Evolutionary conservation across 495 filamentous ascomycete species (phyloP).

Genomic region (Aspergillus conjunctus): DNA sequence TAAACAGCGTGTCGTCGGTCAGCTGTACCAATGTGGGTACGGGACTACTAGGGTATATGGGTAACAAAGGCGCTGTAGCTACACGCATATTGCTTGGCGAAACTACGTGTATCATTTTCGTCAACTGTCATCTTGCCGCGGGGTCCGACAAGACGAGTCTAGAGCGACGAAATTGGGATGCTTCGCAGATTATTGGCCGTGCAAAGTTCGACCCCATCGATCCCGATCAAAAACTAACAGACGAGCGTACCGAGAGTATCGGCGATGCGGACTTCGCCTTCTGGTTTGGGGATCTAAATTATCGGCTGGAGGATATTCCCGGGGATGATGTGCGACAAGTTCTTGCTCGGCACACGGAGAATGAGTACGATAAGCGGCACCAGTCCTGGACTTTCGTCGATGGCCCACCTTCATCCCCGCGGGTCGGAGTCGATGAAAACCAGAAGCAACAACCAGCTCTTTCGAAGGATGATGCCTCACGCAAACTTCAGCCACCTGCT

Average conservation of each 20-base stretch:
- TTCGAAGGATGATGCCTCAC: conserved; percentile 3
- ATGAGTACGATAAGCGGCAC: conserved; percentile 64
- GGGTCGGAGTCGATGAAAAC: conserved; percentile 16
- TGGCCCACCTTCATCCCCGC: conserved; percentile 16
- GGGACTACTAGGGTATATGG: conserved; percentile 86
- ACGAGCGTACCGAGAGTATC: conserved; percentile 63
- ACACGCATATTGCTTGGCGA: conserved; percentile 86
- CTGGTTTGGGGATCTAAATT: conserved; percentile 98
- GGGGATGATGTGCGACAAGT: conserved; percentile 87
- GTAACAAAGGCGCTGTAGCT: conserved; percentile 90
- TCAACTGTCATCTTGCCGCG: conserved; percentile 89
- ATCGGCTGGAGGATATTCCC: conserved; percentile 83
- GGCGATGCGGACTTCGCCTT: conserved; percentile 91
- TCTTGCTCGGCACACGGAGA: conserved; percentile 76
- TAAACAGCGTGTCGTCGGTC: conserved; percentile 70
- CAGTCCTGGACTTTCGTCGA: conserved; percentile 34
- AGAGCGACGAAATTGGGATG: conserved; percentile 90
- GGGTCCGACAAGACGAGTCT: conserved; percentile 75
- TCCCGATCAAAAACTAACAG: conserved; percentile 52
- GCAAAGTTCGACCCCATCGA: conserved; percentile 74
- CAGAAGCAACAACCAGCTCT: conserved; percentile 15
- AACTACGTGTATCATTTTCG: conserved; percentile 81
- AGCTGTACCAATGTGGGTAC: conserved; percentile 81
- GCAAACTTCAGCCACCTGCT: conserved; percentile 23
- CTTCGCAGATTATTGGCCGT: conserved; percentile 69